phyloP scores from a whole-genome alignment of 2,329 filamentous ascomycete species.

The Pseudocercospora cruenta region DNA sequence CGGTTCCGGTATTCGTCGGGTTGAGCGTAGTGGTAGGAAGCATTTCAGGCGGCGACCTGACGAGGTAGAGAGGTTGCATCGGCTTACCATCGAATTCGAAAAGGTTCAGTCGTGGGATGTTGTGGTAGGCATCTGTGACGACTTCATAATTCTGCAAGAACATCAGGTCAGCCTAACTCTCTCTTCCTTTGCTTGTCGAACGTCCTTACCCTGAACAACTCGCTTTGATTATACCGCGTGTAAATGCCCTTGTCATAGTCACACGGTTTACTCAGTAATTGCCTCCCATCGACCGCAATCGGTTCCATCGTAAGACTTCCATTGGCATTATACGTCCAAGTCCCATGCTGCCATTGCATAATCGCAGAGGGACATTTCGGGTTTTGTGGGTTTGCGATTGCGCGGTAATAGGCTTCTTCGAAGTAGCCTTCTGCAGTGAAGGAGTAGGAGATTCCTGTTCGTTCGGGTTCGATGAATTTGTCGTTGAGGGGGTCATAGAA shows the following conservation, averaged over 20 bases:
- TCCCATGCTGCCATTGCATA: conserved; percentile 75
- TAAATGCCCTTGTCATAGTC: conserved; percentile 58
- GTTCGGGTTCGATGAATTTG: conserved; percentile 65
- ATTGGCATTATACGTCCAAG: conserved; percentile 59
- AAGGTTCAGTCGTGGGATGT: conserved; percentile 65
- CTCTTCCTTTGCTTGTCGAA: not conserved
- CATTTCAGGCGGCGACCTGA: conserved; percentile 67
- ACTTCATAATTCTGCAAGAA: conserved; percentile 48
- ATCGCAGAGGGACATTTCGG: conserved; percentile 67
- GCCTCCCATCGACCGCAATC: conserved; percentile 67
- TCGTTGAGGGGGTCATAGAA: conserved; percentile 72
- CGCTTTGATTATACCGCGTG: conserved; percentile 68
- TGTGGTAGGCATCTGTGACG: conserved; percentile 63
- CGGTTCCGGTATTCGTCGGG: conserved; percentile 49
- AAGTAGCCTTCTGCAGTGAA: conserved; percentile 70
- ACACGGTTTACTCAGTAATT: conserved; percentile 69
- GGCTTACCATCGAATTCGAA: conserved; percentile 66
- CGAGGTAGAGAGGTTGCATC: conserved; percentile 69
- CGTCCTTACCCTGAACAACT: conserved; percentile 61
- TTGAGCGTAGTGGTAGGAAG: conserved; percentile 70
- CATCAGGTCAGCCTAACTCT: not conserved
- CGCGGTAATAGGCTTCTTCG: conserved; percentile 71
- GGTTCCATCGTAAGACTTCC: conserved; percentile 64
- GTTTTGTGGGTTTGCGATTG: conserved; percentile 62
- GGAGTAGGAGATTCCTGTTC: conserved; percentile 73